Evolutionary conservation across 2,329 filamentous ascomycete genomes (phyloP).

Genomic region (Diaporthe australafricana): DNA sequence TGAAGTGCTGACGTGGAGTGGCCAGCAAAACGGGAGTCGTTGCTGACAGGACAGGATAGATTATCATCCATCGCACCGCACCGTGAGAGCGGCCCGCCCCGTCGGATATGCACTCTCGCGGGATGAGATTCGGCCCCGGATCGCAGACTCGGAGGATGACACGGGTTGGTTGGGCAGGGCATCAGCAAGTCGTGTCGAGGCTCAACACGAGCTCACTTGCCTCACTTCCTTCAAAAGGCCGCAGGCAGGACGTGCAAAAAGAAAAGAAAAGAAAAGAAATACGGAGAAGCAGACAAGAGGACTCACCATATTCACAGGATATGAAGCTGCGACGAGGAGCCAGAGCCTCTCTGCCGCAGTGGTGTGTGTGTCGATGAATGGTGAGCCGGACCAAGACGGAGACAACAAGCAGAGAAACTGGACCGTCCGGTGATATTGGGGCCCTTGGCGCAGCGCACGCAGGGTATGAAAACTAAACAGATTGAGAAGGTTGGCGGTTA

Average conservation of each 20-base stretch:
- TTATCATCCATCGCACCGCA: not conserved
- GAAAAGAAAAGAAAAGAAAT: not conserved
- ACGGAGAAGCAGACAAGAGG: not conserved
- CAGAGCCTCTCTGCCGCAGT: conserved; percentile 28
- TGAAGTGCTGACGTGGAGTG: conserved; percentile 20
- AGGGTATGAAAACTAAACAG: conserved; percentile 8
- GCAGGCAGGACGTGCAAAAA: not conserved
- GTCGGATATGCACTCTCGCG: conserved; percentile 24
- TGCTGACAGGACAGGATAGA: conserved; percentile 30
- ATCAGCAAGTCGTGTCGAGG: not conserved
- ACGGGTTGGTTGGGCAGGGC: not conserved
- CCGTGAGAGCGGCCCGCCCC: conserved; percentile 36
- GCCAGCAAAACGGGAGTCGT: conserved; percentile 37
- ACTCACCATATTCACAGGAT: conserved; percentile 40
- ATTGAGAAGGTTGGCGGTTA: conserved; percentile 29
- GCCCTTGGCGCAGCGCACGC: conserved; percentile 11
- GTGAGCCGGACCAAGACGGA: not conserved
- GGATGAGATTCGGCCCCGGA: conserved; percentile 17
- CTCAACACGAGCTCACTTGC: not conserved
- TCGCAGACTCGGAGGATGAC: conserved; percentile 20
- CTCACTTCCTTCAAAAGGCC: not conserved
- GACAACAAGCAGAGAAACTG: not conserved
- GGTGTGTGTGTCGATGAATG: conserved; percentile 18
- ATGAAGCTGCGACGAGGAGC: conserved; percentile 36
- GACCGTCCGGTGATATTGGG: not conserved